These are phyloP conservation scores for Kwoniella sp. DNA, from an alignment of 768 basidiomycete genomes.

Conservation along the genomic window DNA sequence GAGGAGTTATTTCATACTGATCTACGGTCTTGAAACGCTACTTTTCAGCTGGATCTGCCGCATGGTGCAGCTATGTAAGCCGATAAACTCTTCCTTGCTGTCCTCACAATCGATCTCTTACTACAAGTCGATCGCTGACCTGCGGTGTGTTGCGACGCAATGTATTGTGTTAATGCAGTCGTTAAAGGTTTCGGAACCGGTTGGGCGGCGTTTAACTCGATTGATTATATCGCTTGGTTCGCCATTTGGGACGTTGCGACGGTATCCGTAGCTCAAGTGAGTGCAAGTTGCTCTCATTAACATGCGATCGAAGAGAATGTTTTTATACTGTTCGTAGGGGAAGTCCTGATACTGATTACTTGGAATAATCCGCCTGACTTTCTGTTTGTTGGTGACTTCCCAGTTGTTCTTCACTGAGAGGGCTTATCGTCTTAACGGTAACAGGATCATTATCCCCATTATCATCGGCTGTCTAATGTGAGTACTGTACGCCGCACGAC, in stretches of 20 bases:
- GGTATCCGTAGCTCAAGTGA: neutral
- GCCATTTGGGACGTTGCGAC: neutral
- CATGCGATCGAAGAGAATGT: no score
- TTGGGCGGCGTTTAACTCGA: neutral
- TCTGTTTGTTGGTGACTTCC: neutral
- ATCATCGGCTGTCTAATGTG: neutral
- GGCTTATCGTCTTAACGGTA: conserved; percentile 7
- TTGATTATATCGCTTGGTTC: neutral
- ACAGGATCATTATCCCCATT: neutral
- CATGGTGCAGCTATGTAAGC: neutral
- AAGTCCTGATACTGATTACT: no score
- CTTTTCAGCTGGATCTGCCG: neutral
- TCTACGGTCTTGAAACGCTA: neutral
- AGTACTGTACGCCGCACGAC: no score
- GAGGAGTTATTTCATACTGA: neutral
- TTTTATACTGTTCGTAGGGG: no score
- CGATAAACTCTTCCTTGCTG: neutral
- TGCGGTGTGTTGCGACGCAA: neutral
- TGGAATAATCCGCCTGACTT: no score
- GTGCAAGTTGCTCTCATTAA: neutral
- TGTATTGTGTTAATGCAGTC: neutral
- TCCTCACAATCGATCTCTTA: neutral
- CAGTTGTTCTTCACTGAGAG: conserved; percentile 4
- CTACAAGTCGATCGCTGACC: no score
- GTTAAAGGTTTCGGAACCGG: neutral